Base-by-base conservation (phyloP, 192 early-diverging fungal species). In the Umbelopsis vinacea region DNA sequence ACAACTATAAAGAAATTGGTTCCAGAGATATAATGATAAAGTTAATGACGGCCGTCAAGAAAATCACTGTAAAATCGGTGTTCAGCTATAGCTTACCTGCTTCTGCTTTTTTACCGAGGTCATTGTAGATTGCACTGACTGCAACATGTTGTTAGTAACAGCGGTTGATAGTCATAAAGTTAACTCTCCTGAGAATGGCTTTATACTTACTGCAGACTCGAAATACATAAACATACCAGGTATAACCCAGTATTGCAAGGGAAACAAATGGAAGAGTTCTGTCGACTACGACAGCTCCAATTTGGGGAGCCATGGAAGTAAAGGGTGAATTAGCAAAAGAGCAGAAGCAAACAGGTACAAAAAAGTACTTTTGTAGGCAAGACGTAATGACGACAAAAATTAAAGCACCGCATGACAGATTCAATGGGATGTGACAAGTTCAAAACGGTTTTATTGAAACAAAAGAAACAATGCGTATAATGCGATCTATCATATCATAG, bases 221-320 rank as follows among this genome's bases (percentile, higher is more conserved):
- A 43, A 75, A 75, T 12, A 73, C 60, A 67, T 75, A 79, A 21
- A 72, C 67, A 52, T 79, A 79, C 73, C 74, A 79, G 19, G 78
- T 75, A 69, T 79, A 79, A 2, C 45, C 71, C 12, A 79, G 38
- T 45, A 79, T 46, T 21, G 67, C 73, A 11, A 53, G 55, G n/a
- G 71, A 71, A 1, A 79, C 48, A n/a, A 79, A 15, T 38, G 70
- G 78, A 6, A 79, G 69, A 54, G 75, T 55, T 26, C 22, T 46
- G n/a, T 47, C 60, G 8, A 68, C 24, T 35, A 63, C 57, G 23
- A 63, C 33, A 37, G 33, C 57, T 38, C 57, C 57, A 29, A 63
- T 63, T 63, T 63, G 57, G 26, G 57, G 57, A 63, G 57, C 57
- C 57, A 63, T 63, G 6, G 33, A 29, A 29, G 26, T 35, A 37